Evolutionary conservation across 78 protist species (phyloP).

Genomic region (Paulinella micropora): DNA sequence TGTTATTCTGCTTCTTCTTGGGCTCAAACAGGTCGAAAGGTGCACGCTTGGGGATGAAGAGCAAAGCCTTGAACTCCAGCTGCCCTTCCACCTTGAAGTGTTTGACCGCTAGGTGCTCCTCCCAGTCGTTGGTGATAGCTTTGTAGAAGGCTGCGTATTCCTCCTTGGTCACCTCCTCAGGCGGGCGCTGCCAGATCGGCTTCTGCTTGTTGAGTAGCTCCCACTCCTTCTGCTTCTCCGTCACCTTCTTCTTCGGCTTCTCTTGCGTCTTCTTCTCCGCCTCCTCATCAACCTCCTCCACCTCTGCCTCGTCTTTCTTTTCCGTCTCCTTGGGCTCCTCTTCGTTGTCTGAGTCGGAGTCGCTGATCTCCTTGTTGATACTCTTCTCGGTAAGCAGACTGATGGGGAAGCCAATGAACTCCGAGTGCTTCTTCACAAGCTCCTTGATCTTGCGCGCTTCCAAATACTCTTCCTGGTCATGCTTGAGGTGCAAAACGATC

Average conservation of each 20-base stretch:
- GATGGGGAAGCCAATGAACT: conserved; percentile 98
- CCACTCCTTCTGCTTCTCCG: conserved; percentile 65
- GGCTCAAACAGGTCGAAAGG: conserved; percentile 96
- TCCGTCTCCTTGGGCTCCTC: conserved; percentile 47
- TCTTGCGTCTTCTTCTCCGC: conserved; percentile 39
- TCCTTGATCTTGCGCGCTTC: conserved; percentile 87
- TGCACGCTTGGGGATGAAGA: conserved; percentile 93
- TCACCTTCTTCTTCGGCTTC: conserved; percentile 63
- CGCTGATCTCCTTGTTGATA: conserved; percentile 55
- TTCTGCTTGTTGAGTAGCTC: conserved; percentile 94
- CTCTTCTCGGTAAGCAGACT: conserved; percentile 59
- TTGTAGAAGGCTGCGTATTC: conserved; percentile 99
- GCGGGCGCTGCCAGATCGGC: conserved; percentile 97
- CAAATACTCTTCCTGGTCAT: conserved; percentile 90
- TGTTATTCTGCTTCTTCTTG: conserved; percentile 89
- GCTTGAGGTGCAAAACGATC: conserved; percentile 85
- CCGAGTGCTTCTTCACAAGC: conserved; percentile 96
- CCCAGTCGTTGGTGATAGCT: conserved; percentile 95
- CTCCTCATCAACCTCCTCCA: conserved; percentile 60
- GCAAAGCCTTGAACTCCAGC: conserved; percentile 90
- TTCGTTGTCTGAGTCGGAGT: conserved; percentile 50
- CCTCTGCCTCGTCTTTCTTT: conserved; percentile 63
- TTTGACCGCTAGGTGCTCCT: conserved; percentile 92
- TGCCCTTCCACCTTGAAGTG: conserved; percentile 98
- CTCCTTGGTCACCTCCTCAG: conserved; percentile 89